Conservation (phyloP, 441 rosid genomes). For the Lagerstroemia fauriei region DNA sequence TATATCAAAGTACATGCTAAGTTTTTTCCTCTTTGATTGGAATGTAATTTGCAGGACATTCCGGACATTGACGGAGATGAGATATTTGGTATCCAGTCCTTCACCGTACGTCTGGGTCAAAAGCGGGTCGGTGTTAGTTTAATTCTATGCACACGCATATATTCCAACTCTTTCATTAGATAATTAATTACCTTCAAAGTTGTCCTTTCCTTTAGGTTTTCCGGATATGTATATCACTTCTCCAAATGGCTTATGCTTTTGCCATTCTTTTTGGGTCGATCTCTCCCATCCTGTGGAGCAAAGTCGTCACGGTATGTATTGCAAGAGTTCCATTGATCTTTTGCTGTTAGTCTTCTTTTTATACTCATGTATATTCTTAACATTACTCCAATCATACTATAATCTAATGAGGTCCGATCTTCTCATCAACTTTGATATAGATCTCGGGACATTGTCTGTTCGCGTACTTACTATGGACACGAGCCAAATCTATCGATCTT, state of each 20-base stretch:
- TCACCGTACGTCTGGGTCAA: constrained; percentile 83
- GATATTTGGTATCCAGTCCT: constrained; percentile 77
- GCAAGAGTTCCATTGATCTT: constrained; percentile 15
- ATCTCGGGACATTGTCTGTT: constrained; percentile 71
- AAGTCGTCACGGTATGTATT: constrained; percentile 62
- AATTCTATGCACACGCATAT: not conserved
- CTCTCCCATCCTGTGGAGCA: constrained; percentile 80
- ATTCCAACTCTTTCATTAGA: not conserved
- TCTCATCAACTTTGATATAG: constrained; percentile 36
- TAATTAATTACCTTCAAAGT: not conserved
- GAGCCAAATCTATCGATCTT: constrained; percentile 72
- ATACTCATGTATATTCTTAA: not conserved
- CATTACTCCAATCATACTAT: not conserved
- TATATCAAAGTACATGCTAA: not conserved
- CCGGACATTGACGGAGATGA: constrained; percentile 95
- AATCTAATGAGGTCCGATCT: not conserved
- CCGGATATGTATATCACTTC: constrained; percentile 81
- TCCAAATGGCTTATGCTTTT: constrained; percentile 74
- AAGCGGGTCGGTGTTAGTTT: constrained; percentile 48
- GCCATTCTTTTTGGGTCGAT: constrained; percentile 76
- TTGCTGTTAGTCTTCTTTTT: no score
- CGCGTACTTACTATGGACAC: constrained; percentile 61
- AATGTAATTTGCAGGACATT: constrained; percentile 58
- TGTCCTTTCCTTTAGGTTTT: constrained; percentile 56
- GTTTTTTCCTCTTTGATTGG: constrained; percentile 18